A percentile compares a stretch with the other conserved stretches of the same genome.
phyloP scores from a whole-genome alignment of 306 rosid species.

The Hylodesmum podocarpum region DNA sequence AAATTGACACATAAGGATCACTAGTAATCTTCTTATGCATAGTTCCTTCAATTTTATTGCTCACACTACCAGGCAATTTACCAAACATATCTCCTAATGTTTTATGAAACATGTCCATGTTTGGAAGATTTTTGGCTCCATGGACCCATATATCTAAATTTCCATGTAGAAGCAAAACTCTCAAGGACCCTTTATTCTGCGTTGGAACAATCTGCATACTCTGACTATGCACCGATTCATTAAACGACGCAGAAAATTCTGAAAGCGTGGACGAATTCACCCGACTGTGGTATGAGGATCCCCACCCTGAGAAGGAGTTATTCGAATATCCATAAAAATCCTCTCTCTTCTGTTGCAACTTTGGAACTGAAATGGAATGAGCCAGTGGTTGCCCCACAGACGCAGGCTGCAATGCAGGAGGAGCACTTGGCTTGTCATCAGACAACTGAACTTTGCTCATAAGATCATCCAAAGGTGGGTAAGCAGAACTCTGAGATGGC shows the following conservation, averaged over 20 bases:
- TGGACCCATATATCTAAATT: slow-evolving; percentile 83
- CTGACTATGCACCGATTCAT: slow-evolving; percentile 54
- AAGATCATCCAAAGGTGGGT: slow-evolving; percentile 63
- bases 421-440: slow-evolving; percentile 45
- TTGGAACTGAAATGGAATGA: slow-evolving; percentile 54
- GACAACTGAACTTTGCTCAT: slow-evolving; percentile 54
- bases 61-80: slow-evolving; percentile 66
- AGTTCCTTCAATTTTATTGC: slow-evolving; percentile 70
- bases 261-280: slow-evolving; percentile 37
- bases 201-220: slow-evolving; percentile 62
- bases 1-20: slow-evolving; percentile 84
- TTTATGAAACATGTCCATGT: slow-evolving; percentile 95
- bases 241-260: slow-evolving; percentile 49
- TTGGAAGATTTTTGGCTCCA: slow-evolving; percentile 76
- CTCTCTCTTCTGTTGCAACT: slow-evolving; percentile 44
- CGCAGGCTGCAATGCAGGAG: slow-evolving; percentile 46
- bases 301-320: slow-evolving; percentile 67
- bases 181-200: slow-evolving; percentile 72
- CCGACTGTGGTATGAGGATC: slow-evolving; percentile 30
- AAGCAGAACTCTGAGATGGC: slow-evolving; percentile 41
- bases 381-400: slow-evolving; percentile 35
- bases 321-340: slow-evolving; percentile 57
- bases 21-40: slow-evolving; percentile 70
- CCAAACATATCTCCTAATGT: slow-evolving; percentile 74
- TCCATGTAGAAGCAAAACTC: slow-evolving; percentile 83